Evolutionary conservation across 805 yeast species (phyloP), one percentile per base, ranked within the genome.

Genomic region (Yueomyces sp.): DNA sequence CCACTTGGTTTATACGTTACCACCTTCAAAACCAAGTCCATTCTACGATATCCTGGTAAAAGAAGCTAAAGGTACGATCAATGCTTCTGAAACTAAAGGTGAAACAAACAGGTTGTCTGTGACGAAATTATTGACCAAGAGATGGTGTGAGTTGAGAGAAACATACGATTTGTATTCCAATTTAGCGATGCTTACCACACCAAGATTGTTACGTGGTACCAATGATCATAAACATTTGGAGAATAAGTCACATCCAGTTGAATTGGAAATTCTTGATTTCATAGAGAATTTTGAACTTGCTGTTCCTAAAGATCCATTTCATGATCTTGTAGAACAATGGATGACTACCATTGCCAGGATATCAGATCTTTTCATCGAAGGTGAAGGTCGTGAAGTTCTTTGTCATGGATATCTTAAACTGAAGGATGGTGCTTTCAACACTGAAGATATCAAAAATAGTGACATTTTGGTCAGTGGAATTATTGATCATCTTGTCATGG

Each of bases 71-170:
- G 36, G 33, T 3, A 37, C 11, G 26, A 3, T 26, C 8, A 33
- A 28, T 29, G 8, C 19, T 2, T 12, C 40, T 41, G 28, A 32
- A 9, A n/a, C 19, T n/a, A 41, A 41, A n/a, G 40, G 39, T 31
- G 11, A 30, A 12, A 36, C 28, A 5, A 42, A 42, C 5, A 47
- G 65, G 32, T 44, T 60, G 11, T 58, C 63, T 7, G 86, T 81
- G 3, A 79, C 88, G 0, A 72, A 68, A 44, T 55, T 83, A 6
- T 59, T 79, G 8, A 73, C 81, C 0, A 66, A 72, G 32, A 59
- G 69, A 12, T 82, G 86, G 84, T 83, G 92, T 64, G 90, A 83
- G 57, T 60, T 82, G 40, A 62, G 76, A 37, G 67, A 64, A 26
- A 67, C 71, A 46, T 82, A 76, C 54, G 67, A 69, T 28, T 54